Base-by-base conservation (phyloP, 2,329 filamentous ascomycete species). In the Phaeosphaeria sp. region DNA sequence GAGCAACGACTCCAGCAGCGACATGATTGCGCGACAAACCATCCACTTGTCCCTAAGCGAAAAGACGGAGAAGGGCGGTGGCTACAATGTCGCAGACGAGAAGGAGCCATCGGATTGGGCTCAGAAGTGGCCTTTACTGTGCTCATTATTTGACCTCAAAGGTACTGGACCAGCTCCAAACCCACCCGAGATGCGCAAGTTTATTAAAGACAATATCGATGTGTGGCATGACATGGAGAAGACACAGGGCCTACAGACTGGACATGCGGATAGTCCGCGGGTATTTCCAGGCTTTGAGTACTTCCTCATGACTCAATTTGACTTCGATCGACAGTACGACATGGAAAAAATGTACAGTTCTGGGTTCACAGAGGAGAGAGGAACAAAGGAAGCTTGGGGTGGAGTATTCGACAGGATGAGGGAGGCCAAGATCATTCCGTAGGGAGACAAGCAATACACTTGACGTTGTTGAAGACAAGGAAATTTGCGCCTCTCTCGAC, bases 281-380 rank as follows among this genome's bases (percentile, higher is more conserved):
- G 75, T 71, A 11, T 67, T 77, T 23, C 69, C 72, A 17, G 76
- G 75, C 0, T 81, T 80, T 46, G 79, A 81, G 62, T 74, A 79
- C 56, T 78, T 79, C 48, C 68, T 82, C 51, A 70, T 82, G 58
- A 76, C 76, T 10, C 69, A 74, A 52, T 80, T 81, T 57, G 78
- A 81, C 59, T 80, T 79, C 54, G 79, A 82, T 60, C 70, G 80
- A 43, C 77, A 81, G 43, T 78, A 78, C 59, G 79, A 82, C 61
- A 79, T 82, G 77, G 75, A 59, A 11, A 78, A 78, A 68, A 74
- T 77, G 66, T 79, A 81, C 64, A 72, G 66, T 21, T 75, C 72
- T 6, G 77, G 79, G n/a, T 79, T 81, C 62, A 63, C 51, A 1
- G 79, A 82, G 65, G 79, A 81, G 67, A 72, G 77, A 18, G 66